These are phyloP conservation scores for Candida albicans DNA, from an alignment of 1,139 yeast genomes.

Conservation along the genomic window DNA sequence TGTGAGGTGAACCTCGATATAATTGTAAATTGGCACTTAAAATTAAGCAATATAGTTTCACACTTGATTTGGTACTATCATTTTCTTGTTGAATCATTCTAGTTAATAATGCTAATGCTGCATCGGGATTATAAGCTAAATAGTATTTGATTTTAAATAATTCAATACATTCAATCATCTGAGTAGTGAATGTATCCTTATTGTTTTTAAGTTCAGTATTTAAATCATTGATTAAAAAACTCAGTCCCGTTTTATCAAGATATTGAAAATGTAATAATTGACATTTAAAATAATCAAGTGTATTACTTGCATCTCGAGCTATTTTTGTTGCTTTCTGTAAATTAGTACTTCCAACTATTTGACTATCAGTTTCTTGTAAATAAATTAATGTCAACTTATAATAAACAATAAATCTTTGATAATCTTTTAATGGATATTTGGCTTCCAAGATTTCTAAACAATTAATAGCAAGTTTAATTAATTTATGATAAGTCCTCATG, in stretches of 20 bases:
- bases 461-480: slow-evolving; percentile 41
- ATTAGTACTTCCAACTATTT: slow-evolving; percentile 40
- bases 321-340: slow-evolving; percentile 38
- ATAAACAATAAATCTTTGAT: slow-evolving; percentile 30
- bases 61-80: slow-evolving; percentile 17
- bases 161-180: slow-evolving; percentile 24
- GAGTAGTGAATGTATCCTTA: slow-evolving; percentile 13
- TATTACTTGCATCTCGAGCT: slow-evolving; percentile 27
- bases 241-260: slow-evolving; percentile 24
- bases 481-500: slow-evolving; percentile 28
- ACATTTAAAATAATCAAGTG: slow-evolving; percentile 23
- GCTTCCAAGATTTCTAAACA: slow-evolving; percentile 32
- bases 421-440: slow-evolving; percentile 32
- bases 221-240: slow-evolving; percentile 29
- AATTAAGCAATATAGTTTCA: slow-evolving; percentile 19
- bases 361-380: slow-evolving; percentile 40
- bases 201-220: slow-evolving; percentile 25
- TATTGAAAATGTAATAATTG: slow-evolving; percentile 38
- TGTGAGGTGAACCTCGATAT: slow-evolving; percentile 28
- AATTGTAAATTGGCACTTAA: slow-evolving; percentile 25
- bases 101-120: slow-evolving; percentile 28
- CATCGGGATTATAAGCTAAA: slow-evolving; percentile 22
- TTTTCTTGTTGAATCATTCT: slow-evolving; percentile 14
- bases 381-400: slow-evolving; percentile 38
- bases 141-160: slow-evolving; percentile 30